Evolutionary conservation across 2,329 filamentous ascomycete genomes (phyloP).

Genomic region (Aspergillus jensenii): DNA sequence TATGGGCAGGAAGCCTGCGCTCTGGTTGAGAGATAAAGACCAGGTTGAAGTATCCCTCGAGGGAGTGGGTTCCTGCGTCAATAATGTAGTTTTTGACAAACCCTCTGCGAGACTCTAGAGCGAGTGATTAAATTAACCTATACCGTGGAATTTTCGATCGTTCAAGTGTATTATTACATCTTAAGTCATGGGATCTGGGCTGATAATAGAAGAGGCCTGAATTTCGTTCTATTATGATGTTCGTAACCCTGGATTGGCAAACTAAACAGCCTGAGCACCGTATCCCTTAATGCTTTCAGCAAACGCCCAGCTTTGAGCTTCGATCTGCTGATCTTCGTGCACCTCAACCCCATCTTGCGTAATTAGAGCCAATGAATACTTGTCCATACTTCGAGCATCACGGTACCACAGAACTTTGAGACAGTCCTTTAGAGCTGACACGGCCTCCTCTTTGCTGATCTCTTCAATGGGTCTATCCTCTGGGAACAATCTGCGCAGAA

Average conservation of each 20-base stretch:
- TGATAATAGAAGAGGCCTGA: background rate
- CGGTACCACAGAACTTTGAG: constrained; percentile 99
- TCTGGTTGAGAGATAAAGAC: constrained; percentile 71
- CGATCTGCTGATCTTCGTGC: constrained; percentile 80
- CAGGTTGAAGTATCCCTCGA: constrained; percentile 68
- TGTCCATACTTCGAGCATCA: constrained; percentile 87
- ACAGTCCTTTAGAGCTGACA: constrained; percentile 81
- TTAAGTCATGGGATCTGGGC: background rate
- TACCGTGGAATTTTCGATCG: background rate
- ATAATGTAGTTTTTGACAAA: constrained; percentile 46
- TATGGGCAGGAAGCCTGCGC: constrained; percentile 64
- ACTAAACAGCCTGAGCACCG: constrained; percentile 69
- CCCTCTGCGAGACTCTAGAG: constrained; percentile 36
- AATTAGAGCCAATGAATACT: constrained; percentile 87
- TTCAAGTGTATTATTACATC: background rate
- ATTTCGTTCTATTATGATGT: constrained; percentile 24
- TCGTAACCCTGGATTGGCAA: constrained; percentile 12
- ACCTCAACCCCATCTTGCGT: constrained; percentile 86
- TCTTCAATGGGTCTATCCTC: constrained; percentile 75
- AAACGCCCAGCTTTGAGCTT: constrained; percentile 97
- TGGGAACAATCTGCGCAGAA: constrained; percentile 79
- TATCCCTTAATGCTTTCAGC: constrained; percentile 94
- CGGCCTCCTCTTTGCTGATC: constrained; percentile 74
- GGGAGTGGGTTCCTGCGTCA: constrained; percentile 58
- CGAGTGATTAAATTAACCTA: background rate